Evolutionary conservation across 2,329 filamentous ascomycete species (phyloP), one percentile per base, ranked within the genome.

Genomic region (Colletotrichum simmondsii): DNA sequence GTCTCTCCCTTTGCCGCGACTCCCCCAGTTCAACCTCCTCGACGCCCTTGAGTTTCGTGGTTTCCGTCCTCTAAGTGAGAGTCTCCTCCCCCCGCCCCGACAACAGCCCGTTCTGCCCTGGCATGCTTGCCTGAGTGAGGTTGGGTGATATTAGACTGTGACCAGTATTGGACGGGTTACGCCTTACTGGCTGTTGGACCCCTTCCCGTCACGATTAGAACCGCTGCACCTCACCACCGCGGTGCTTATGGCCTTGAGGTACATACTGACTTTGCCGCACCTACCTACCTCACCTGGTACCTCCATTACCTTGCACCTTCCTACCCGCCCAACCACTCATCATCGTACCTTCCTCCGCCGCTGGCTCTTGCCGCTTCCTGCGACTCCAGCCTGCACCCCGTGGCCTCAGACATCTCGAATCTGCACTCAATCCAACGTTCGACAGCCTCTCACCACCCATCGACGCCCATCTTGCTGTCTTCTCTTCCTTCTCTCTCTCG

Each of bases 1-100:
- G 70, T 30, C 7, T 42, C 32, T 69, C 24, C 24, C 68, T 57
- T 61, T 56, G 56, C 68, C 61, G 67, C 67, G 67, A 65, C 61
- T 59, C 67, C 42, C 30, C 61, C 30, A 24, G 67, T 58, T 65
- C 59, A 68, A 46, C 58, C 49, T 64, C n/a, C 37, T 30, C 42
- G 35, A 22, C 35, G 32, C 52, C 24, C 59, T 42, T 16, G 42
- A 49, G 12, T 60, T 37, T 42, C 22, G 14, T 24, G 16, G 16
- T 28, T 19, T 60, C 32, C 24, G 26, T 35, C 32, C 32, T 42
- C 32, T 46, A 8, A 46, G 24, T 11, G 32, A 12, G 32, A 35
- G 32, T 35, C 32, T 11, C 32, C 32, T 7, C 37, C 16, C 37
- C 37, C 26, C 59, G 42, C 56, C 42, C 49, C 30, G 46, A 53